Evolutionary conservation across 345 rosid species (phyloP), one percentile per base, ranked within the genome.

Genomic region (Corymbia maculata): DNA sequence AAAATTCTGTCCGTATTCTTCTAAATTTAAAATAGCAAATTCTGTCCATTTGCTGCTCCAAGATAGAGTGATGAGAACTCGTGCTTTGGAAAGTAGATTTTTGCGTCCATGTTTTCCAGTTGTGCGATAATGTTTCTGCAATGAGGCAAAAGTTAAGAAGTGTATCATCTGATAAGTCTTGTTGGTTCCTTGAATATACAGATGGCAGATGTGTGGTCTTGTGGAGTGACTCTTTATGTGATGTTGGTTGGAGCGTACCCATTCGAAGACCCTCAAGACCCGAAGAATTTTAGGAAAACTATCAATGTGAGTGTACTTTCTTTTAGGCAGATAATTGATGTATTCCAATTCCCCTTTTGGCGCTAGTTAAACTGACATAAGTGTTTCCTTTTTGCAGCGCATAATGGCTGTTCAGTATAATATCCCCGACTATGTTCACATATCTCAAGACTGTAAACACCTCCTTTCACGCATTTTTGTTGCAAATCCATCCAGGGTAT

Each of bases 191-290:
- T 51, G 13, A 13, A 15, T 55, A 22, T 59, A 85, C 93, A 93
- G 94, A 86, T 89, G 87, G 94, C 94, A 52, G 94, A 93, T 87
- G 94, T 93, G 45, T 93, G 94, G 94, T 93, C 94, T 7, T 93
- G 94, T 85, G 94, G 94, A 85, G 94, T 93, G 85, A 93, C 94
- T 52, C 90, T 93, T 45, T 93, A 93, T 52, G 94, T 93, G 61
- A 93, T 92, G 94, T 87, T 93, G 94, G 94, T 93, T 61, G 94
- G 94, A 92, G 92, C 94, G 45, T 93, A 91, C 89, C 94, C 94
- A 57, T 93, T 93, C 26, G 94, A 93, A 88, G 94, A 93, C 87
- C 94, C 93, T 9, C 91, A 90, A n/a, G 94, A 93, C 88, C 93
- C 94, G 14, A 93, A 91, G 88, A 93, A 92, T 88, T 92, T 92